Evolutionary conservation across 352 stramenopile species (phyloP), one percentile per base, ranked within the genome.

Genomic region (Hyaloperonospora brassicae): DNA sequence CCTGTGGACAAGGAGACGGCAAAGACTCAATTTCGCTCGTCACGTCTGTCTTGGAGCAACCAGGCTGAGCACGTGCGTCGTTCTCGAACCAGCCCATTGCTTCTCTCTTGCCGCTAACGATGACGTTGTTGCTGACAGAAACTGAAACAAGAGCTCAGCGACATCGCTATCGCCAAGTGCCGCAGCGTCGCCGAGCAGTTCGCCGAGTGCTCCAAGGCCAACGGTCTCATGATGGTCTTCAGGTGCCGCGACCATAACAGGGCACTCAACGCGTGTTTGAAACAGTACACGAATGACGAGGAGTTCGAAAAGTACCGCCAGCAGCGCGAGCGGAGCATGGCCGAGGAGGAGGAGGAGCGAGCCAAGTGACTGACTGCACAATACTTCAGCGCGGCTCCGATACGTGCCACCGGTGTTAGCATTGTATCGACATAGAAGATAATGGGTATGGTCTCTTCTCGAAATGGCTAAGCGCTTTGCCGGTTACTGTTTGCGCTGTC

Each of bases 161-260:
- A 89, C 62, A 90, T 90, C 45, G 82, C 82, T 41, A 82, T 90
- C 59, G 56, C 72, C 62, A 93, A 90, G 52, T 93, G 82, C 68
- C 73, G 57, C 52, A 62, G 56, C 42, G 52, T 76, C 13, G 72
- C 77, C 1, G 63, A 72, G 47, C 62, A 80, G 52, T 89, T 93
- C 44, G 79, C 73, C 5, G 59, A 73, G 30, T 93, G 82, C 63
- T 76, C 79, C 25, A 76, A 79, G 49, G 70, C 82, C 38, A 73
- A 86, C 51, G 68, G 72, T 13, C 48, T 93, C 47, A 72, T 89
- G 55, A 76, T 93, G 8, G 68, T 85, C 21, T 83, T 88, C 64
- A 74, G 72, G 38, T 93, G 82, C 60, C 82, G 79, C 22, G 65
- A 72, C 12, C 68, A 84, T 42, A 93, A 90, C 64, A 73, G 69